phyloP scores from a whole-genome alignment of 352 stramenopile species.

The Phytophthora aleatoria region DNA sequence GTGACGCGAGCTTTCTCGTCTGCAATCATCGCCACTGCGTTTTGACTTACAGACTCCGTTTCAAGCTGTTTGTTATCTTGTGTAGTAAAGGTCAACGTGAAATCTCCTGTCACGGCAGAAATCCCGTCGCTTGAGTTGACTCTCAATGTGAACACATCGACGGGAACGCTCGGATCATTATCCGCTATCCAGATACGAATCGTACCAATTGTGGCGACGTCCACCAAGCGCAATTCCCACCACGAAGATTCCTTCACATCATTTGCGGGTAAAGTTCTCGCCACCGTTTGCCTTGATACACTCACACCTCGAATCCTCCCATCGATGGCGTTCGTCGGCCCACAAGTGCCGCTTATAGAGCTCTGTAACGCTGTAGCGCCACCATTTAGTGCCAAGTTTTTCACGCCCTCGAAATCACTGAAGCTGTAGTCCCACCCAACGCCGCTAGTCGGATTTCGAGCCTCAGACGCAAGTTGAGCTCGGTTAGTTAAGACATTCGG shows the following conservation, averaged over 20 bases:
- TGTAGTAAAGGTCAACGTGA: slow-evolving; percentile 47
- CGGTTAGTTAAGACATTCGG: slow-evolving; percentile 46
- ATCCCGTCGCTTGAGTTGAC: slow-evolving; percentile 45
- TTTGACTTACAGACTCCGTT: slow-evolving; percentile 43
- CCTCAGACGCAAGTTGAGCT: slow-evolving; percentile 43
- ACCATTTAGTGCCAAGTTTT: slow-evolving; percentile 62
- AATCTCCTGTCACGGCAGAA: slow-evolving; percentile 42
- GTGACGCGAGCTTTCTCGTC: slow-evolving; percentile 54
- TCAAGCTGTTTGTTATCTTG: slow-evolving; percentile 31
- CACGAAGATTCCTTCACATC: slow-evolving; percentile 47
- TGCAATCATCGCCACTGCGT: slow-evolving; percentile 59
- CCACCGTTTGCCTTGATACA: slow-evolving; percentile 52
- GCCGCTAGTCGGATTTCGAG: slow-evolving; percentile 58
- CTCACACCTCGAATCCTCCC: slow-evolving; percentile 45
- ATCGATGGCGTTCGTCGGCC: slow-evolving; percentile 72
- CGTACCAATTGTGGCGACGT: slow-evolving; percentile 52
- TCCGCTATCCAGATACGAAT: slow-evolving; percentile 61
- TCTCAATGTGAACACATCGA: slow-evolving; percentile 33
- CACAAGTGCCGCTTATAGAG: slow-evolving; percentile 57
- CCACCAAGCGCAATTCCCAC: slow-evolving; percentile 72
- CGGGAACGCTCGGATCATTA: slow-evolving; percentile 29
- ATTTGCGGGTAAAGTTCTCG: slow-evolving; percentile 41
- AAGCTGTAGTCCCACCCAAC: slow-evolving; percentile 80
- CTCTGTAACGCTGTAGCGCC: slow-evolving; percentile 67
- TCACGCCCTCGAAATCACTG: slow-evolving; percentile 39